phyloP scores from a whole-genome alignment of 2,329 filamentous ascomycete genomes.

The Hypoxylon sp. region DNA sequence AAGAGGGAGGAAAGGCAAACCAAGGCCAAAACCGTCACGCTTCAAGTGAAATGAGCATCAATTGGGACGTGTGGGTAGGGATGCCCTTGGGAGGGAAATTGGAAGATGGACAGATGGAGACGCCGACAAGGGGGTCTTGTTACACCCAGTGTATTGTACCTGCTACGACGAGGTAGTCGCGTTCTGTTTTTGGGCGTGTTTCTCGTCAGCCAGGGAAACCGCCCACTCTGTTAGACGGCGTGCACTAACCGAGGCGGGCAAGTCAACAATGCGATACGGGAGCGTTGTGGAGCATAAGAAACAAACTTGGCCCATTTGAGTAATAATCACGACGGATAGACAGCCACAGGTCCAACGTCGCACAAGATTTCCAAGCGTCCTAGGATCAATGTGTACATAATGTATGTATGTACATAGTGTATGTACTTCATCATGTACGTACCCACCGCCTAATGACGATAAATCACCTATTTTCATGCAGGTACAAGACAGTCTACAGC shows the following conservation, averaged over 20 bases:
- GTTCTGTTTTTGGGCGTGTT: slow-evolving; percentile 27
- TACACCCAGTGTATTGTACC: slow-evolving; percentile 28
- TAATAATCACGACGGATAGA: slow-evolving; percentile 30
- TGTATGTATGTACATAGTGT: slow-evolving; percentile 1
- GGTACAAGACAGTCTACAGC: slow-evolving; percentile 31
- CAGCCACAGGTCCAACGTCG: slow-evolving; percentile 22
- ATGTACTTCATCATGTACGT: slow-evolving; percentile 17
- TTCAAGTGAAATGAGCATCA: slow-evolving; percentile 39
- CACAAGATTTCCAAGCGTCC: slow-evolving; percentile 10
- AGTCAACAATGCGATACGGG: slow-evolving; percentile 21
- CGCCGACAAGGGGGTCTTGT: slow-evolving; percentile 41
- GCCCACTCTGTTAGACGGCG: slow-evolving; percentile 23
- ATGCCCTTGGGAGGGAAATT: slow-evolving; percentile 47
- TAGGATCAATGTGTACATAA: no score
- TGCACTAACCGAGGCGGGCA: slow-evolving; percentile 10
- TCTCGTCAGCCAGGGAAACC: slow-evolving; percentile 20
- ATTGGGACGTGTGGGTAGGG: slow-evolving; percentile 40
- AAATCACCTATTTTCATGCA: slow-evolving; percentile 39
- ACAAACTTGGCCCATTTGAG: slow-evolving; percentile 18
- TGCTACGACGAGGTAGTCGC: slow-evolving; percentile 1
- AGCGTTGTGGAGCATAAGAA: slow-evolving; percentile 7
- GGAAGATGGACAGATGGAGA: slow-evolving; percentile 46
- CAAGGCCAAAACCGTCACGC: slow-evolving; percentile 23
- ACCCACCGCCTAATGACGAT: slow-evolving; percentile 33
- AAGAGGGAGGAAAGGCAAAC: slow-evolving; percentile 36